Conservation (phyloP, 768 basidiomycete species). For the Termitomyces sp. region DNA sequence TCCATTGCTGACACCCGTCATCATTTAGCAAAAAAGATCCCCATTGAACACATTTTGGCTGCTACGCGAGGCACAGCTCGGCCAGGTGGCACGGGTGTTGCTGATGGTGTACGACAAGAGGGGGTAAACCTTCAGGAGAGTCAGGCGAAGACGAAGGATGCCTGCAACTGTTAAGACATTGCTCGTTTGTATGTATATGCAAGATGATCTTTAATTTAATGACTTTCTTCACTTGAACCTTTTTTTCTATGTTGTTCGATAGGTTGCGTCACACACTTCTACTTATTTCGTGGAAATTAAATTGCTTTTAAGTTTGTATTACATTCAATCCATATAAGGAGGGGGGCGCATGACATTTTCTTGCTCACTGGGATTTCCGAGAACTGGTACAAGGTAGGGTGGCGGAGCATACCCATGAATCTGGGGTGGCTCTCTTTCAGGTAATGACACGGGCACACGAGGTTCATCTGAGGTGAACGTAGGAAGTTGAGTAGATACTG, state of each 20-base stretch:
- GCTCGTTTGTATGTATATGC: slow-evolving; percentile 19
- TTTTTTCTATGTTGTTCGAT: slow-evolving; percentile 12
- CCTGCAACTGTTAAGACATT: slow-evolving; percentile 70
- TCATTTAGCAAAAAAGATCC: slow-evolving; percentile 53
- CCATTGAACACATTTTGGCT: slow-evolving; percentile 91
- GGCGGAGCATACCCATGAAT: slow-evolving; percentile 68
- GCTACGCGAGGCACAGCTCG: slow-evolving; percentile 74
- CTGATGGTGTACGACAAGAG: slow-evolving; percentile 48
- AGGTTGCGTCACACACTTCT: not conserved
- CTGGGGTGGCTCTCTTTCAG: slow-evolving; percentile 30
- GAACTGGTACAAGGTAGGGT: slow-evolving; percentile 64
- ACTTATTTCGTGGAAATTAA: slow-evolving; percentile 8
- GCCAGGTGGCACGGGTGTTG: slow-evolving; percentile 54
- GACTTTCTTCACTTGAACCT: slow-evolving; percentile 18
- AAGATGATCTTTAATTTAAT: slow-evolving; percentile 27
- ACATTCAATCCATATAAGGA: slow-evolving; percentile 55
- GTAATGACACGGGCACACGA: slow-evolving; percentile 26
- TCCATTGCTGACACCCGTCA: slow-evolving; percentile 1
- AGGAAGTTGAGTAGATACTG: slow-evolving; percentile 31
- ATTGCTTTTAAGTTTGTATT: slow-evolving; percentile 2
- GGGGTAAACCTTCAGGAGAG: slow-evolving; percentile 73
- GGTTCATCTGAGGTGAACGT: slow-evolving; percentile 29
- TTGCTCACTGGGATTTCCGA: slow-evolving; percentile 35
- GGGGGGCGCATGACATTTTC: slow-evolving; percentile 57
- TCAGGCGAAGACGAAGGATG: slow-evolving; percentile 64